These are phyloP conservation scores for Mycena albidolilacea DNA, from an alignment of 768 basidiomycete genomes.

Conservation along the genomic window DNA sequence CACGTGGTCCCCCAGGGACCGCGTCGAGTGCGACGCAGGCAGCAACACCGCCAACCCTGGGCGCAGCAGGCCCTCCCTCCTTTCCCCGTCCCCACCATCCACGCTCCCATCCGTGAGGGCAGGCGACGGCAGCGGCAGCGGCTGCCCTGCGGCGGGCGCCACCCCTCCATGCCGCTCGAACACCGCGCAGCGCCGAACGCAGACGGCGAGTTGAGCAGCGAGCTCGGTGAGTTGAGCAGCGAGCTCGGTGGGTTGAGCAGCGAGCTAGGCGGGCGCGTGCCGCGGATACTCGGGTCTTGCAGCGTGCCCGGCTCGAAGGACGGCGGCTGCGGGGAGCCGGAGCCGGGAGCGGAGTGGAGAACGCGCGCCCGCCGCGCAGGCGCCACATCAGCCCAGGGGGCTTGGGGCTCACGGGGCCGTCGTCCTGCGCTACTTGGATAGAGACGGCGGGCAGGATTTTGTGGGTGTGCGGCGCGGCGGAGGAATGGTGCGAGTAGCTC, in stretches of 20 bases:
- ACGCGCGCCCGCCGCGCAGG: slow-evolving; percentile 8
- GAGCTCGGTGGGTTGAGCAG: slow-evolving; percentile 8
- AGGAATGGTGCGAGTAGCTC: slow-evolving; percentile 4
- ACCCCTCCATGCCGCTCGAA: background rate
- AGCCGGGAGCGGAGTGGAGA: background rate
- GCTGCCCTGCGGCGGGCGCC: slow-evolving; percentile 4
- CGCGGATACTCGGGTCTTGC: slow-evolving; percentile 14
- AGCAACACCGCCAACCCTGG: slow-evolving; percentile 33
- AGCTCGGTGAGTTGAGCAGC: slow-evolving; percentile 16
- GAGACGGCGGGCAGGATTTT: background rate
- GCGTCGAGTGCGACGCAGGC: slow-evolving; percentile 27
- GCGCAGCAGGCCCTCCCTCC: slow-evolving; percentile 16
- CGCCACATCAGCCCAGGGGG: background rate
- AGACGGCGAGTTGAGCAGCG: slow-evolving; percentile 31
- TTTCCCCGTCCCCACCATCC: background rate
- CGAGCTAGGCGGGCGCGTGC: background rate
- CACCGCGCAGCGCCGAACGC: slow-evolving; percentile 1
- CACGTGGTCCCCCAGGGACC: slow-evolving; percentile 32
- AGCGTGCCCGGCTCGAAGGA: slow-evolving; percentile 14
- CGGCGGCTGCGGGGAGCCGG: background rate
- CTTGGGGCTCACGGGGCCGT: slow-evolving; percentile 3
- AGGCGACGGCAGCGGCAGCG: slow-evolving; percentile 11
- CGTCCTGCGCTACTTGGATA: background rate
- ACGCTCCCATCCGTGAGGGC: background rate
- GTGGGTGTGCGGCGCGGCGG: background rate